Evolutionary conservation across 306 rosid genomes (phyloP).

Genomic region (Vachellia pachyceras): DNA sequence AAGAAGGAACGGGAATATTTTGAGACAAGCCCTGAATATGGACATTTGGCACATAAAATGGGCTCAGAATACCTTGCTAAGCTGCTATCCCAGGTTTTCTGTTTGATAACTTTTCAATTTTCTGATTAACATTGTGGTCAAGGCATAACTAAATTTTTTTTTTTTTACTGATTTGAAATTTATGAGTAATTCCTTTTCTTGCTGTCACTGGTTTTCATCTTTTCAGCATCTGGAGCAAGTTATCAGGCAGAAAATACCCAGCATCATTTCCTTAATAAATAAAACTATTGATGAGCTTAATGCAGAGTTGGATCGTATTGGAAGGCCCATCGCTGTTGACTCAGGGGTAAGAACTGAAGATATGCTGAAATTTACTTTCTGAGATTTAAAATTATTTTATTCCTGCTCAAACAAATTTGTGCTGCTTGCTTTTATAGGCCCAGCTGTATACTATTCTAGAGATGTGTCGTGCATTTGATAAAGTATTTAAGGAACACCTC

Average conservation of each 20-base stretch:
- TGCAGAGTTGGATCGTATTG: slow-evolving; percentile 87
- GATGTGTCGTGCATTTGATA: slow-evolving; percentile 94
- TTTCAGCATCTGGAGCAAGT: slow-evolving; percentile 80
- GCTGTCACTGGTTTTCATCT: slow-evolving; percentile 21
- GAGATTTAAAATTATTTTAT: slow-evolving; percentile 3
- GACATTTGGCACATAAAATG: slow-evolving; percentile 91
- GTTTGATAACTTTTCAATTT: slow-evolving; percentile 7
- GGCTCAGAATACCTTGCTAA: slow-evolving; percentile 94
- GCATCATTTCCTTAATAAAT: slow-evolving; percentile 78
- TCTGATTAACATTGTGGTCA: background rate
- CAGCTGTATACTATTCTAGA: slow-evolving; percentile 90
- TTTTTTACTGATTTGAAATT: slow-evolving; percentile 2
- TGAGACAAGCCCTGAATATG: slow-evolving; percentile 90
- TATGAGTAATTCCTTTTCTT: slow-evolving; percentile 26
- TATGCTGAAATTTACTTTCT: slow-evolving; percentile 30
- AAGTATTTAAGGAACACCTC: slow-evolving; percentile 87
- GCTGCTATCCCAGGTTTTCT: slow-evolving; percentile 78
- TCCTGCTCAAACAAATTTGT: slow-evolving; percentile 13
- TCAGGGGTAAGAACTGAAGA: slow-evolving; percentile 69
- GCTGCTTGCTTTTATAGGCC: slow-evolving; percentile 55
- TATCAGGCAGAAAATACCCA: slow-evolving; percentile 81
- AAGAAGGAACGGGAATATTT: slow-evolving; percentile 90
- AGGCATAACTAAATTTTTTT: background rate
- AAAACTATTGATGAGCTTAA: slow-evolving; percentile 90
- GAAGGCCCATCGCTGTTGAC: slow-evolving; percentile 86